A percentile compares a stretch with the other conserved stretches of the same genome.
These are phyloP conservation scores for Ustilaginoidea virens DNA, from an alignment of 2,329 filamentous ascomycete genomes.

Conservation along the genomic window DNA sequence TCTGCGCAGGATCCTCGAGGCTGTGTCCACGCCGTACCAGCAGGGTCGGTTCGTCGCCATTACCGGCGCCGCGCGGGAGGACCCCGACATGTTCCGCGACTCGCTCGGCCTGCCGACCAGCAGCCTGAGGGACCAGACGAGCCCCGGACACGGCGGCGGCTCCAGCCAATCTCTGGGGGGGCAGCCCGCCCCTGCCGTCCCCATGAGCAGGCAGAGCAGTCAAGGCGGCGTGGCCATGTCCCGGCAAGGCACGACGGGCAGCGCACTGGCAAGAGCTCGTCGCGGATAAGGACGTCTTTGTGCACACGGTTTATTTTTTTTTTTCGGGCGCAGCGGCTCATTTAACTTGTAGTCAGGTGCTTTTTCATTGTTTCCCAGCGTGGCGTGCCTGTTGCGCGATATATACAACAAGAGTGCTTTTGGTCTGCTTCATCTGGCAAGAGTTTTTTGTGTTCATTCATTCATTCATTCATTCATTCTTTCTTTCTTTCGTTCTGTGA, in stretches of 20 bases:
- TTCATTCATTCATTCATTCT: too few relatives aligned
- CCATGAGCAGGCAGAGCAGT: constrained; percentile 42
- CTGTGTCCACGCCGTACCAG: constrained; percentile 31
- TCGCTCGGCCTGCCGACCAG: constrained; percentile 30
- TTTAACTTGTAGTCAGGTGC: too few relatives aligned
- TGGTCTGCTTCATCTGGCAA: too few relatives aligned
- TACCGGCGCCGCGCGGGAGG: constrained; percentile 27
- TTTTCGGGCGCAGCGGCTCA: too few relatives aligned
- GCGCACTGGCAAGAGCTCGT: constrained; percentile 22
- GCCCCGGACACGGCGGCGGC: constrained; percentile 12
- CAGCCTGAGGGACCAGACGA: constrained; percentile 26
- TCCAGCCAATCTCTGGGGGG: constrained; percentile 11
- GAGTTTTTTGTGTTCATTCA: too few relatives aligned
- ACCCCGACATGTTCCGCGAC: constrained; percentile 34
- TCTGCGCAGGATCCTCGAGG: constrained; percentile 39
- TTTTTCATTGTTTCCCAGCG: too few relatives aligned
- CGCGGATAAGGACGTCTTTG: constrained; percentile 13
- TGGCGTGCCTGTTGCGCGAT: too few relatives aligned
- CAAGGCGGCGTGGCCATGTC: constrained; percentile 41
- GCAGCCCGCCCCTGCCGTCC: constrained; percentile 19
- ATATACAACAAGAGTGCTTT: too few relatives aligned
- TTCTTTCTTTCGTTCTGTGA: too few relatives aligned
- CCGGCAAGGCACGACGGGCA: constrained; percentile 33
- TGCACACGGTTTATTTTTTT: too few relatives aligned
- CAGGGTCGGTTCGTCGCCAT: constrained; percentile 33